Evolutionary conservation across 306 rosid genomes (phyloP), one percentile per base, ranked within the genome.

Genomic region (Lablab purpureus): DNA sequence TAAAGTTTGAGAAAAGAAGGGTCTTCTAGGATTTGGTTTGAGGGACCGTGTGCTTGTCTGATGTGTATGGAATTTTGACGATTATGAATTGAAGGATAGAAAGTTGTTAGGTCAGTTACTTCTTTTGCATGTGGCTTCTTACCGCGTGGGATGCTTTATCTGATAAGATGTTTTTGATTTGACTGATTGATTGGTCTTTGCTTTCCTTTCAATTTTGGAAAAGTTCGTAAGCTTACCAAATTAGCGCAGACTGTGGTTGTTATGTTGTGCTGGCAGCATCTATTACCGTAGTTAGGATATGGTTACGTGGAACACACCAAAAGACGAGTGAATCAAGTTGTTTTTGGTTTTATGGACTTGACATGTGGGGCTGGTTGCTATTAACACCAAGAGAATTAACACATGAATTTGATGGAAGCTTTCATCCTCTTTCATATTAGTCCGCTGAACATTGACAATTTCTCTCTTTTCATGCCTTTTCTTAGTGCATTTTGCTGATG

Each of bases 201-300:
- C 74, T 79, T 85, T 74, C 59, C 71, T 66, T 79, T 80, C 63
- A 32, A n/a, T 51, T 59, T 80, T 71, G 78, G 76, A 83, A 75
- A 72, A 80, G 82, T 81, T 85, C 79, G 71, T 78, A 74, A 80
- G 73, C 81, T 73, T 76, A 51, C 73, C 56, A 84, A 81, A 83
- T 85, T 66, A 83, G 84, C 76, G 45, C 80, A 67, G 87, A 83
- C 80, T 65, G 84, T 76, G 83, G 86, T 85, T 82, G 84, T 81
- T 84, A 18, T 69, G 77, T 40, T 77, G 65, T 72, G 75, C 76
- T 81, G 84, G 87, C 83, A 67, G 85, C 85, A 83, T 80, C 83
- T 40, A 77, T 86, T 76, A 75, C 80, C 74, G 25, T 63, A 67
- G 72, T 51, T 77, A 73, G 78, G 76, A 74, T 59, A 34, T 77